Percentiles rank a stretch among this genome's conserved stretches.
Conservation (phyloP, 768 basidiomycete species). For the Cystobasidiopsis lactophilus region DNA sequence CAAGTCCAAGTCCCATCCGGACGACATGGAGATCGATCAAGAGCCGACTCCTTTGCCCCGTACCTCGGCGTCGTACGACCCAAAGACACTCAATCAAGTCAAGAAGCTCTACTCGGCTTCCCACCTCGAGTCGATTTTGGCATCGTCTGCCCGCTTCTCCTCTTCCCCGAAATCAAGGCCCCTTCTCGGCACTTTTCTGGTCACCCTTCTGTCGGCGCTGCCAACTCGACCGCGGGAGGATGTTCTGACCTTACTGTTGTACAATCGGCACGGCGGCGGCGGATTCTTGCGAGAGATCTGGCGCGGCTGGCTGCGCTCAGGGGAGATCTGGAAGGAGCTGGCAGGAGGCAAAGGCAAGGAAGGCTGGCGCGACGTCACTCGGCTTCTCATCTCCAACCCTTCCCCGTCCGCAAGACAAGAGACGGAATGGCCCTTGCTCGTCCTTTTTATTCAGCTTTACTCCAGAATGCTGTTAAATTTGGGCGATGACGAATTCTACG, state of each 20-base stretch:
- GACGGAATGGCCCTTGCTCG: conserved; percentile 41
- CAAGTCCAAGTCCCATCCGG: not conserved
- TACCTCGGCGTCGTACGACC: not conserved
- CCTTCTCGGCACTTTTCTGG: conserved; percentile 4
- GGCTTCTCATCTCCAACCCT: conserved; percentile 13
- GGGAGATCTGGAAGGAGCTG: conserved; percentile 39
- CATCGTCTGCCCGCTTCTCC: conserved; percentile 3
- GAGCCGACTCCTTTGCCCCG: not conserved
- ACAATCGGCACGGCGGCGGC: conserved; percentile 27
- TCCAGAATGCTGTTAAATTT: conserved; percentile 65
- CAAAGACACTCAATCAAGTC: conserved; percentile 1
- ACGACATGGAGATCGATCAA: conserved; percentile 8
- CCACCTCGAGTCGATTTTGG: conserved; percentile 1
- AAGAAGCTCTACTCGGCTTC: conserved; percentile 3
- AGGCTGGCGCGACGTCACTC: conserved; percentile 1
- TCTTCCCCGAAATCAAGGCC: conserved; percentile 1
- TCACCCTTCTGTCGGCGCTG: conserved; percentile 3
- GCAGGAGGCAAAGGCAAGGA: conserved; percentile 18
- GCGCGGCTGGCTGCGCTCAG: conserved; percentile 38
- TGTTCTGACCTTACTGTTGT: conserved; percentile 8
- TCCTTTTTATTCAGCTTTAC: conserved; percentile 63
- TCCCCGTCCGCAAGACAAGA: conserved; percentile 31
- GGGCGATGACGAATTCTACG: conserved; percentile 92
- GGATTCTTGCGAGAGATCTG: conserved; percentile 56
- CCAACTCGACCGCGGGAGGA: conserved; percentile 1